Evolutionary conservation across 331 rosid species (phyloP).

Genomic region (Dryas integrifolia): DNA sequence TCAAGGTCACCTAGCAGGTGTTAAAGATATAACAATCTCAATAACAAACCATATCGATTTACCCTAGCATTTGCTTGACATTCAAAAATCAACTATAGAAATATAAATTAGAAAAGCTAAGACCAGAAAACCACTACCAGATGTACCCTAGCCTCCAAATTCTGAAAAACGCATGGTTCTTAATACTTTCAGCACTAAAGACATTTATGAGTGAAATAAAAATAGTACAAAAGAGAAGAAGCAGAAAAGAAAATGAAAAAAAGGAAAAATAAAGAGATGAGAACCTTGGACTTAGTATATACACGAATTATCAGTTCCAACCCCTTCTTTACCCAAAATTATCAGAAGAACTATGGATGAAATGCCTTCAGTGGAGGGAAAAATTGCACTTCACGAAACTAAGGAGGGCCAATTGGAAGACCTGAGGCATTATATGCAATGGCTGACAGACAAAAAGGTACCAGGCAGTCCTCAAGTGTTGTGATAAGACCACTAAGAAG

Average conservation of each 20-base stretch:
- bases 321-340: neutral
- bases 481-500: neutral
- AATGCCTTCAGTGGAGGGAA: neutral
- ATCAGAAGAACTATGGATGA: neutral
- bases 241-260: neutral
- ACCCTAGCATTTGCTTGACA: constrained; percentile 7
- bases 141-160: constrained; percentile 9
- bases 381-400: neutral
- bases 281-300: neutral
- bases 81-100: neutral
- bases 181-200: neutral
- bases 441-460: constrained; percentile 3
- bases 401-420: neutral
- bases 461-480: neutral
- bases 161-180: constrained; percentile 5
- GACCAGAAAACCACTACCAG: neutral
- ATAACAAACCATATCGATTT: neutral
- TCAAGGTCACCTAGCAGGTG: constrained; percentile 16
- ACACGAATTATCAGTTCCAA: neutral
- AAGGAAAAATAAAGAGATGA: neutral
- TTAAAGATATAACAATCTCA: constrained; percentile 12
- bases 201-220: neutral
- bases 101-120: neutral
- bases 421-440: constrained; percentile 4
- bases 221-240: neutral